These are phyloP conservation scores for Pseudoperonospora humuli DNA, from an alignment of 352 stramenopile genomes.

Conservation along the genomic window DNA sequence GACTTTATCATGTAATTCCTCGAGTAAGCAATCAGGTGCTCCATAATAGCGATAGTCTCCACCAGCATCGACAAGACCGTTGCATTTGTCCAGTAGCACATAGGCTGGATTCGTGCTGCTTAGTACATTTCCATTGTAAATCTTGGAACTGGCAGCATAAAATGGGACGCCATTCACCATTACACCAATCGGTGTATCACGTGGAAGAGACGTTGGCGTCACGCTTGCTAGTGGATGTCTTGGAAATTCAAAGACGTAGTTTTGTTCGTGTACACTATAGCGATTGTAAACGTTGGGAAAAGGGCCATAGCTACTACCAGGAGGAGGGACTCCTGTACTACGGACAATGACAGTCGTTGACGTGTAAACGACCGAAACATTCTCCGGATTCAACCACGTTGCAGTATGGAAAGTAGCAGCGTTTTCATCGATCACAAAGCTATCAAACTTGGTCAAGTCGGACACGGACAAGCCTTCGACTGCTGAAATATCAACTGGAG, in stretches of 20 bases:
- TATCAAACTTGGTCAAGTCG: slow-evolving; percentile 38
- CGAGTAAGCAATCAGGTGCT: slow-evolving; percentile 55
- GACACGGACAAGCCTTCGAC: slow-evolving; percentile 44
- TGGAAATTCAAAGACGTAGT: slow-evolving; percentile 63
- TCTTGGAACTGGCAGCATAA: slow-evolving; percentile 30
- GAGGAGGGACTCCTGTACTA: slow-evolving; percentile 42
- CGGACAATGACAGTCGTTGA: slow-evolving; percentile 44
- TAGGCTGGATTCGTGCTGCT: slow-evolving; percentile 29
- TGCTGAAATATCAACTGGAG: slow-evolving; percentile 33
- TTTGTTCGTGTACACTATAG: slow-evolving; percentile 34
- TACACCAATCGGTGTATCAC: slow-evolving; percentile 45
- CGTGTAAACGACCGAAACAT: slow-evolving; percentile 45
- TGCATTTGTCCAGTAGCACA: slow-evolving; percentile 58
- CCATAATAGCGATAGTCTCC: slow-evolving; percentile 73
- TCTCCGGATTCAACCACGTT: slow-evolving; percentile 46
- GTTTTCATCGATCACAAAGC: slow-evolving; percentile 49
- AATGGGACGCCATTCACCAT: slow-evolving; percentile 73
- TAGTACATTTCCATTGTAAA: slow-evolving; percentile 40
- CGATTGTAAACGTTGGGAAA: slow-evolving; percentile 66
- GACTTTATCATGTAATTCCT: slow-evolving; percentile 26
- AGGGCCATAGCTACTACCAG: slow-evolving; percentile 38
- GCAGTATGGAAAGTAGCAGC: slow-evolving; percentile 10
- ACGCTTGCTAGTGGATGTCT: slow-evolving; percentile 25
- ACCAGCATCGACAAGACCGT: slow-evolving; percentile 49
- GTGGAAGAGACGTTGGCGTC: slow-evolving; percentile 23